Conservation (phyloP, 768 basidiomycete species). For the Agrocybe pediades region DNA sequence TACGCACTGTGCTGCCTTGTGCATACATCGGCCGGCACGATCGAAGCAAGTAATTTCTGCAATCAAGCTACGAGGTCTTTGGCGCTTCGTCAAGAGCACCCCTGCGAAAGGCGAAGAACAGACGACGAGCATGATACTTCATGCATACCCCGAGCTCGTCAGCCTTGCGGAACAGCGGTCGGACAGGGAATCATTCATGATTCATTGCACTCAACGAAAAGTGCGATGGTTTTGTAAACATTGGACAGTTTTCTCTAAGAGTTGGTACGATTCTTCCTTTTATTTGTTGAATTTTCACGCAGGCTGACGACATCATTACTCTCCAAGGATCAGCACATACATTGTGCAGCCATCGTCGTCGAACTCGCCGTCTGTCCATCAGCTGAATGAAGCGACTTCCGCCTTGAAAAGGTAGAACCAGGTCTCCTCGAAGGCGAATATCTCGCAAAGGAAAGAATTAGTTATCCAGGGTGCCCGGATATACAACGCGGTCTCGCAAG, state of each 20-base stretch:
- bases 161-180: slow-evolving; percentile 34
- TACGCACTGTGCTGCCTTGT: slow-evolving; percentile 50
- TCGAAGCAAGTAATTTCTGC: slow-evolving; percentile 65
- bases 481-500: slow-evolving; percentile 40
- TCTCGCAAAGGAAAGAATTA: not conserved
- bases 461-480: slow-evolving; percentile 40
- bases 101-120: slow-evolving; percentile 29
- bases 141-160: slow-evolving; percentile 46
- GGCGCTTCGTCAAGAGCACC: slow-evolving; percentile 41
- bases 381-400: too few species aligned
- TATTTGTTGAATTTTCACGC: not conserved
- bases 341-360: slow-evolving; percentile 31
- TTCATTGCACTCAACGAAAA: slow-evolving; percentile 26
- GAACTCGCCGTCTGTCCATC: too few species aligned
- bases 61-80: slow-evolving; percentile 61
- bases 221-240: slow-evolving; percentile 71
- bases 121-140: slow-evolving; percentile 37
- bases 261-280: slow-evolving; percentile 11
- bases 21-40: slow-evolving; percentile 46
- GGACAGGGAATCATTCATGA: slow-evolving; percentile 42
- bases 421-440: not conserved
- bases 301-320: slow-evolving; percentile 49
- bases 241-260: slow-evolving; percentile 69
- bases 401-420: too few species aligned
- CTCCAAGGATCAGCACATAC: slow-evolving; percentile 49